Conservation (phyloP, 805 yeast genomes). For the Ogataea neopini region DNA sequence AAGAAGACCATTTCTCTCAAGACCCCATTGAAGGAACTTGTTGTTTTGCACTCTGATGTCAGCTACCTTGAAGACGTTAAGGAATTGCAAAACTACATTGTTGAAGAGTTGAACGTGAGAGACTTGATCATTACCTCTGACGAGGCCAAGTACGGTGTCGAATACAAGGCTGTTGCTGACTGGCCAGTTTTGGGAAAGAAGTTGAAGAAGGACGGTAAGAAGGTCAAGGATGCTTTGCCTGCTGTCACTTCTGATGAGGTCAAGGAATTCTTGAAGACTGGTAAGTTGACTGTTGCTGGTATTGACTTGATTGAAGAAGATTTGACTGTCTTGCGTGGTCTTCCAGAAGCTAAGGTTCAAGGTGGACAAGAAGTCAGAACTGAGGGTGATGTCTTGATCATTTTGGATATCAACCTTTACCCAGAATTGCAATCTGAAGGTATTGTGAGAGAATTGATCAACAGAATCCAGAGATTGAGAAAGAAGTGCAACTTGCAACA, state of each 20-base stretch:
- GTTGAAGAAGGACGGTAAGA: conserved; percentile 89
- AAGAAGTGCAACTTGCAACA: conserved; percentile 94
- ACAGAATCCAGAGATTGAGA: conserved; percentile 96
- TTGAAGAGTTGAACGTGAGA: conserved; percentile 91
- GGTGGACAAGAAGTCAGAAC: conserved; percentile 86
- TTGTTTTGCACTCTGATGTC: conserved; percentile 79
- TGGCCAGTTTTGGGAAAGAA: conserved; percentile 99
- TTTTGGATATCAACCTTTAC: conserved; percentile 83
- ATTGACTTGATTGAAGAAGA: conserved; percentile 86
- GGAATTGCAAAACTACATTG: conserved; percentile 73
- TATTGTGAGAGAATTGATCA: conserved; percentile 91
- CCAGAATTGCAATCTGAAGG: conserved; percentile 93
- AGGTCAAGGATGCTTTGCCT: conserved; percentile 93
- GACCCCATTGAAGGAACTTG: conserved; percentile 88
- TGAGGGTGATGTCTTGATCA: conserved; percentile 84
- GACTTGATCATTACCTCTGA: conserved; percentile 85
- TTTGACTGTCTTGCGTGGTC: conserved; percentile 83
- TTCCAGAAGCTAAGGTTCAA: conserved; percentile 64
- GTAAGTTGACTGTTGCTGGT: conserved; percentile 83
- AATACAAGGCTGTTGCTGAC: conserved; percentile 93
- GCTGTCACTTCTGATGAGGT: conserved; percentile 78
- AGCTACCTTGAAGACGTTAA: conserved; percentile 76
- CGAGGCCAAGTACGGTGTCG: conserved; percentile 89
- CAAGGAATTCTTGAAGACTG: conserved; percentile 66
- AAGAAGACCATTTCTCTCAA: conserved; percentile 91